These are phyloP conservation scores for Hypoxylon fragiforme DNA, from an alignment of 495 filamentous ascomycete species.

Conservation along the genomic window DNA sequence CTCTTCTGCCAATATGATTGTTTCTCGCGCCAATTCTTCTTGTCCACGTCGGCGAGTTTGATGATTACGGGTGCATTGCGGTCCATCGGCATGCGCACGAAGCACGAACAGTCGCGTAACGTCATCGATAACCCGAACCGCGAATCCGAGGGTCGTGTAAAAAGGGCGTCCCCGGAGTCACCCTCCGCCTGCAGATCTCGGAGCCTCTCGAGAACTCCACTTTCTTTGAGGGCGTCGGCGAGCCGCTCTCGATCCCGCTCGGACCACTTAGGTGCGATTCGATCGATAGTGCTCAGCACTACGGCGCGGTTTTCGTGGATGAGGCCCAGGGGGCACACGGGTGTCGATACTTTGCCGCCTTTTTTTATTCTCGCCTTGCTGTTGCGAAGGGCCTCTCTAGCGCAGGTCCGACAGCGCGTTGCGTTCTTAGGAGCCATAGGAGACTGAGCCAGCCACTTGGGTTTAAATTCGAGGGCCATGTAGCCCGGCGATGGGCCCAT, in stretches of 20 bases:
- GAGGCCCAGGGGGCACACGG: conserved; percentile 45
- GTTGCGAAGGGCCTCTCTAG: conserved; percentile 65
- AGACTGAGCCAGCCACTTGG: conserved; percentile 90
- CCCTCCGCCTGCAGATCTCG: conserved; percentile 51
- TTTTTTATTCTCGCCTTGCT: conserved; percentile 31
- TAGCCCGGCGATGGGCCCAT: conserved; percentile 62
- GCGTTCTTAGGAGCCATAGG: conserved; percentile 69
- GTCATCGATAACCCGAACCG: conserved; percentile 72
- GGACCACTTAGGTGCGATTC: conserved; percentile 37
- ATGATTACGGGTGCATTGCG: conserved; percentile 61
- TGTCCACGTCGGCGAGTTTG: conserved; percentile 82
- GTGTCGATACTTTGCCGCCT: conserved; percentile 10
- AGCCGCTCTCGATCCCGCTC: conserved; percentile 23
- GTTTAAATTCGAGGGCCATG: conserved; percentile 78
- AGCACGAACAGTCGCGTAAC: conserved; percentile 84
- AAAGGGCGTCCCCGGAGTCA: conserved; percentile 52
- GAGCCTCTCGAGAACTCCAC: conserved; percentile 50
- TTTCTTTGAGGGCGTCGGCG: conserved; percentile 22
- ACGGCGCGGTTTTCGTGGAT: conserved; percentile 37
- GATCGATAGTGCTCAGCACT: conserved; percentile 41
- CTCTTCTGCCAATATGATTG: conserved; percentile 69
- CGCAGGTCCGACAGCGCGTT: conserved; percentile 83
- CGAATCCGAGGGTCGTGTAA: conserved; percentile 34
- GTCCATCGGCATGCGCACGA: conserved; percentile 60
- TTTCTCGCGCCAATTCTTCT: conserved; percentile 77